Percentiles rank a stretch among this genome's conserved stretches.
Conservation (phyloP, 2,329 filamentous ascomycete species). For the Arthrobotrys musiformis region DNA sequence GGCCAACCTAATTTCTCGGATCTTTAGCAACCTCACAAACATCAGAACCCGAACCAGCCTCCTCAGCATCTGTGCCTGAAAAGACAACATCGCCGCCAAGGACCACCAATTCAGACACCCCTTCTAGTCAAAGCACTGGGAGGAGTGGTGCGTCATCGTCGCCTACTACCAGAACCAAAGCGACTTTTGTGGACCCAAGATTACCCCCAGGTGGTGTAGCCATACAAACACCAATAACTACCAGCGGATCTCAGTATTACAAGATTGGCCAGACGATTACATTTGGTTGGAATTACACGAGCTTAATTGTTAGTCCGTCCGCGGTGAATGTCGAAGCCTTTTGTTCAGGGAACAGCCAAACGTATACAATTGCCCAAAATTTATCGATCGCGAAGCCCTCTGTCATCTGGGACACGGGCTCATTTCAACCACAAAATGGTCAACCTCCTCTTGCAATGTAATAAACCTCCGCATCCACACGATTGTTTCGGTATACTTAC, state of each 20-base stretch:
- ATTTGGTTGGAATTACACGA: slow-evolving; percentile 77
- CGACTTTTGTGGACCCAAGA: slow-evolving; percentile 33
- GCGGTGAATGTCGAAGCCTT: slow-evolving; percentile 72
- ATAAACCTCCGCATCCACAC: slow-evolving; percentile 65
- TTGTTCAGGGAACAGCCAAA: slow-evolving; percentile 69
- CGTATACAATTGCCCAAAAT: slow-evolving; percentile 72
- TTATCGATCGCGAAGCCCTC: slow-evolving; percentile 68
- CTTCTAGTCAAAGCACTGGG: slow-evolving; percentile 12
- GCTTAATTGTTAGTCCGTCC: slow-evolving; percentile 69
- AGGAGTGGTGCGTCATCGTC: slow-evolving; percentile 5
- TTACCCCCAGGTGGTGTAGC: slow-evolving; percentile 68
- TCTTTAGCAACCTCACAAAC: background rate
- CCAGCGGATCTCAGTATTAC: slow-evolving; percentile 69
- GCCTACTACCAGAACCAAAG: slow-evolving; percentile 8
- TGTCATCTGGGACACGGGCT: slow-evolving; percentile 71
- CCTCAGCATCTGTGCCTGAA: slow-evolving; percentile 11
- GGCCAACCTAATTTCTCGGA: background rate
- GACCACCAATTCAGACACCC: background rate
- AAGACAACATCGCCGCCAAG: slow-evolving; percentile 15
- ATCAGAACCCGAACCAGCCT: slow-evolving; percentile 18
- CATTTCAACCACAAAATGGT: slow-evolving; percentile 23
- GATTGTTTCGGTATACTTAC: background rate
- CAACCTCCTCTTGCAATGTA: slow-evolving; percentile 62
- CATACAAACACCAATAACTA: slow-evolving; percentile 70
- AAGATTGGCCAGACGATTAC: slow-evolving; percentile 73